Conservation (phyloP, 139 green algal species). For the Marvania coccoides region DNA sequence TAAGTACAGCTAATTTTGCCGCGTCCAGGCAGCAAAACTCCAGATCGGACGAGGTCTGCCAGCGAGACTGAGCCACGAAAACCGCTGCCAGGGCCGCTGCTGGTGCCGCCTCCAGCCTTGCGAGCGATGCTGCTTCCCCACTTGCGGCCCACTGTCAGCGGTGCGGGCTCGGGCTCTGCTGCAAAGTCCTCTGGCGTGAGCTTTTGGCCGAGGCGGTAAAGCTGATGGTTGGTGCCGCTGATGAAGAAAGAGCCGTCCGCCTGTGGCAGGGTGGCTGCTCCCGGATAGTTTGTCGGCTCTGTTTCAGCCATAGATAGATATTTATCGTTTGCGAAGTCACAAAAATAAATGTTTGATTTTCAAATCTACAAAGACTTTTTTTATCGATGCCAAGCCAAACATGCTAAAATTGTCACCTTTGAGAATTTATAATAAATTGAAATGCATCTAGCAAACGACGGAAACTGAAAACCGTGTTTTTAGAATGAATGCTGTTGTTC, state of each 20-base stretch:
- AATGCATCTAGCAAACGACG: too few species aligned
- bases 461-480: too few species aligned
- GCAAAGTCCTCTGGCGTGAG: background rate
- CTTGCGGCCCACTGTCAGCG: background rate
- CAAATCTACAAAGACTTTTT: too few species aligned
- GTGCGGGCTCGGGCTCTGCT: background rate
- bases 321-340: too few species aligned
- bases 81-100: background rate
- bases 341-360: too few species aligned
- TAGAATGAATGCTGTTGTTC: too few species aligned
- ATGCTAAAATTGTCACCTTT: too few species aligned
- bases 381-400: too few species aligned
- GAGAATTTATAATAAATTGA: too few species aligned
- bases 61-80: constrained; percentile 9
- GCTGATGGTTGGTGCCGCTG: background rate
- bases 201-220: background rate
- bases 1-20: constrained; percentile 41
- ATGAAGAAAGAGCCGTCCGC: background rate
- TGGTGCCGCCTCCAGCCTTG: background rate
- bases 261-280: background rate
- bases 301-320: too few species aligned
- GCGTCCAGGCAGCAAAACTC: constrained; percentile 29
- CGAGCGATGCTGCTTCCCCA: background rate
- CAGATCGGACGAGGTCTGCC: constrained; percentile 35
- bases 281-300: too few species aligned